These are phyloP conservation scores for Eimeria praecox DNA, from an alignment of 169 alveolate species.

Conservation along the genomic window DNA sequence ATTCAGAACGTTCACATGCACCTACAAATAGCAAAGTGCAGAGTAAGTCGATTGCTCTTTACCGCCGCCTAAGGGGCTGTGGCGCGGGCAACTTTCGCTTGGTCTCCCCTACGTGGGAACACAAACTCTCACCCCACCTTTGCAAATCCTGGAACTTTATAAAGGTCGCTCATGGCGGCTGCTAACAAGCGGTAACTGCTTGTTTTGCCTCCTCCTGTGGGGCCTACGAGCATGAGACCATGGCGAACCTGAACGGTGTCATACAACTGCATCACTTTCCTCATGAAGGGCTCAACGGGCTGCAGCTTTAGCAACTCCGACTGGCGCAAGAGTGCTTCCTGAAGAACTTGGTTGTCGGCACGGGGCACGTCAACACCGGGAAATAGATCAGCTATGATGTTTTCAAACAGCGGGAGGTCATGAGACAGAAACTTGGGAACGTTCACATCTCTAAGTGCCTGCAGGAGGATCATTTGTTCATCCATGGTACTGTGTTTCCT, in stretches of 20 bases:
- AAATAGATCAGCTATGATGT: slow-evolving; percentile 96
- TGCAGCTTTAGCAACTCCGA: slow-evolving; percentile 90
- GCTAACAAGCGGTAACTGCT: slow-evolving; percentile 91
- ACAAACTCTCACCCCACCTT: slow-evolving; percentile 22
- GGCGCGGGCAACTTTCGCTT: neutral
- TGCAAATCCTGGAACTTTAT: slow-evolving; percentile 66
- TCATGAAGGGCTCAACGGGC: slow-evolving; percentile 91
- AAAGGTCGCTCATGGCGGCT: slow-evolving; percentile 86
- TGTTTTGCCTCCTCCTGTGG: slow-evolving; percentile 98
- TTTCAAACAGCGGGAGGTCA: slow-evolving; percentile 97
- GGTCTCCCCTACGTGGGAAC: neutral
- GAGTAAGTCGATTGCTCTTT: neutral
- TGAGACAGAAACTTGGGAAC: slow-evolving; percentile 96
- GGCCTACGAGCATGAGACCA: slow-evolving; percentile 97
- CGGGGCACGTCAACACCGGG: slow-evolving; percentile 95
- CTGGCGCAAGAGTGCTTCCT: slow-evolving; percentile 85
- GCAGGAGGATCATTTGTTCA: slow-evolving; percentile 94
- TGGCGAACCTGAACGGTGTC: slow-evolving; percentile 97
- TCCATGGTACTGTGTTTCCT: slow-evolving; percentile 85
- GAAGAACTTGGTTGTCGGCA: slow-evolving; percentile 92
- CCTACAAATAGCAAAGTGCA: slow-evolving; percentile 86
- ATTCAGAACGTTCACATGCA: slow-evolving; percentile 91
- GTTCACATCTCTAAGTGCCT: slow-evolving; percentile 97
- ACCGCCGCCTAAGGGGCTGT: neutral
- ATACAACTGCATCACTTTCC: slow-evolving; percentile 94